Evolutionary conservation across 108 stramenopile species (phyloP).

Genomic region (Nitzschia sp.): DNA sequence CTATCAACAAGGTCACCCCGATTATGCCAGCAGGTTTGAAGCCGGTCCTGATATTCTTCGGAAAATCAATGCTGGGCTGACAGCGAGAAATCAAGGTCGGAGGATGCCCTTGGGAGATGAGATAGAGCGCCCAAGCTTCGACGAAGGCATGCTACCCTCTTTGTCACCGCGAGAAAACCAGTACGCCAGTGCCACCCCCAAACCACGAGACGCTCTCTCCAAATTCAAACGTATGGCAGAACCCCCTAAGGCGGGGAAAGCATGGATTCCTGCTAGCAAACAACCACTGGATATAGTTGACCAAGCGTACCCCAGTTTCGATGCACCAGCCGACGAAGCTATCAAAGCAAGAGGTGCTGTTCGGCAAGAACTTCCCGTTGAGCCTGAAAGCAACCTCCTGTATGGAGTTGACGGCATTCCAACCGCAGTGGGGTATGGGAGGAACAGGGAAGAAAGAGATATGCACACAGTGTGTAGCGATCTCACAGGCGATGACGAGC

Average conservation of each 20-base stretch:
- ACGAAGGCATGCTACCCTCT: background rate
- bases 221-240: background rate
- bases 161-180: background rate
- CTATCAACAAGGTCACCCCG: too few relatives aligned
- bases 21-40: too few relatives aligned
- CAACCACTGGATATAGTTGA: constrained; percentile 8
- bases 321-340: constrained; percentile 9
- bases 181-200: background rate
- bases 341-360: background rate
- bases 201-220: constrained; percentile 3
- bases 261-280: constrained; percentile 13
- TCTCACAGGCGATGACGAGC: background rate
- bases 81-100: too few relatives aligned
- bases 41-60: too few relatives aligned
- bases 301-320: constrained; percentile 10
- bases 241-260: background rate
- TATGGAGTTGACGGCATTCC: constrained; percentile 4
- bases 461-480: constrained; percentile 4
- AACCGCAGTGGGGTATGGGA: constrained; percentile 2
- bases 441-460: background rate
- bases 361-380: too few relatives aligned
- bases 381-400: too few relatives aligned
- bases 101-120: background rate
- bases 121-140: constrained; percentile 17
- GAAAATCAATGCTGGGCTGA: too few relatives aligned